Conservation (phyloP, 495 filamentous ascomycete genomes). For the Astrothelium macrocarpum region DNA sequence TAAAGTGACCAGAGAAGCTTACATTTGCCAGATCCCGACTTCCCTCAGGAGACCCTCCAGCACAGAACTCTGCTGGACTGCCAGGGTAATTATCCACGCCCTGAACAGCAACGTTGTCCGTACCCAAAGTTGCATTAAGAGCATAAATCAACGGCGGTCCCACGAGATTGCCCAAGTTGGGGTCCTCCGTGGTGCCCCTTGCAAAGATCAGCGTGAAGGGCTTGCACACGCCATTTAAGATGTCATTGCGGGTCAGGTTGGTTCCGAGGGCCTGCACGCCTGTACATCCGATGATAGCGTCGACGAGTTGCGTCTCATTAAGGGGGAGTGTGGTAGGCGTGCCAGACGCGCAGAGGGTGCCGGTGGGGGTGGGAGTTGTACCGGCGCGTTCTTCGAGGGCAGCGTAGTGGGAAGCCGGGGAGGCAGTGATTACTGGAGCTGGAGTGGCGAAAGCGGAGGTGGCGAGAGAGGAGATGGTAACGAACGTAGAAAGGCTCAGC, state of each 20-base stretch:
- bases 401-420: neutral
- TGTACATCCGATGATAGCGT: neutral
- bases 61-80: neutral
- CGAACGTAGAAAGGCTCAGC: neutral
- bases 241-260: too few relatives aligned
- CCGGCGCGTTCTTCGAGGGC: neutral
- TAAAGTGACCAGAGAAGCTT: neutral
- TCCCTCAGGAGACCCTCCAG: constrained; percentile 3
- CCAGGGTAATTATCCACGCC: too few relatives aligned
- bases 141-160: too few relatives aligned
- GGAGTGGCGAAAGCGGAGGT: neutral
- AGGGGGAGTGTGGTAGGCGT: neutral
- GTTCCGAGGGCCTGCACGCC: too few relatives aligned
- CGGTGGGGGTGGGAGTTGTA: neutral
- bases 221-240: too few relatives aligned
- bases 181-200: too few relatives aligned
- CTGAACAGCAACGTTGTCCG: too few relatives aligned
- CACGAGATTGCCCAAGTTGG: too few relatives aligned
- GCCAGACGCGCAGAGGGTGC: neutral
- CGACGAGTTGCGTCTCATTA: neutral
- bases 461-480: neutral
- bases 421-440: neutral
- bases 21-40: neutral
- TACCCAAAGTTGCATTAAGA: too few relatives aligned
- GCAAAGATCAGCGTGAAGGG: too few relatives aligned